Percentiles rank a stretch among this genome's conserved stretches.
Evolutionary conservation across 768 basidiomycete genomes (phyloP).

Genomic region (Naganishia onofrii): DNA sequence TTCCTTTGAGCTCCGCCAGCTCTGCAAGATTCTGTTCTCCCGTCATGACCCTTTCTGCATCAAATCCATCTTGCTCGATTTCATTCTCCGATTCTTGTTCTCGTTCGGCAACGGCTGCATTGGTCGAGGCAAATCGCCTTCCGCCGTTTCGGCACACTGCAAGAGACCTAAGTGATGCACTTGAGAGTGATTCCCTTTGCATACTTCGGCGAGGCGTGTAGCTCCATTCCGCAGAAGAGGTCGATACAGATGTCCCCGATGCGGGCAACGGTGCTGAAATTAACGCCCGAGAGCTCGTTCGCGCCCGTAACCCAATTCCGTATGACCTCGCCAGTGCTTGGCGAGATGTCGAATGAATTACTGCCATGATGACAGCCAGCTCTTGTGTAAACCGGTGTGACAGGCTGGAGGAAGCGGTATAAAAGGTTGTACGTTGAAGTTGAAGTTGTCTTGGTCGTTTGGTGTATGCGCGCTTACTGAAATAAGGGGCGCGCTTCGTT

Average conservation of each 20-base stretch:
- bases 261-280: not conserved
- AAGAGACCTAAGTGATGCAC: not conserved
- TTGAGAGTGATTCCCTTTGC: not conserved
- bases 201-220: not conserved
- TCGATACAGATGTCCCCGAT: not conserved
- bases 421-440: not conserved
- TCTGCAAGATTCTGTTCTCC: not conserved
- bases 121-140: not conserved
- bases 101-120: not conserved
- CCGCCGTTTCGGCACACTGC: not conserved
- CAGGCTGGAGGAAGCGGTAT: not conserved
- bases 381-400: no score
- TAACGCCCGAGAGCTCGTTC: not conserved
- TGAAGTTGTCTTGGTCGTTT: not conserved
- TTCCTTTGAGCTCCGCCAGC: no score
- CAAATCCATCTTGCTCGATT: not conserved
- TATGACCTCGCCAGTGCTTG: conserved; percentile 16
- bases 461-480: not conserved
- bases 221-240: not conserved
- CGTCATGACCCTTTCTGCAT: not conserved
- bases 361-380: not conserved
- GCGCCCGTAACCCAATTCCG: conserved; percentile 11
- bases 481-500: not conserved
- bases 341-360: conserved; percentile 3
- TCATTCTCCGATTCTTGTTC: conserved; percentile 10